phyloP scores from a whole-genome alignment of 352 stramenopile genomes.

The Phytophthora melonis region DNA sequence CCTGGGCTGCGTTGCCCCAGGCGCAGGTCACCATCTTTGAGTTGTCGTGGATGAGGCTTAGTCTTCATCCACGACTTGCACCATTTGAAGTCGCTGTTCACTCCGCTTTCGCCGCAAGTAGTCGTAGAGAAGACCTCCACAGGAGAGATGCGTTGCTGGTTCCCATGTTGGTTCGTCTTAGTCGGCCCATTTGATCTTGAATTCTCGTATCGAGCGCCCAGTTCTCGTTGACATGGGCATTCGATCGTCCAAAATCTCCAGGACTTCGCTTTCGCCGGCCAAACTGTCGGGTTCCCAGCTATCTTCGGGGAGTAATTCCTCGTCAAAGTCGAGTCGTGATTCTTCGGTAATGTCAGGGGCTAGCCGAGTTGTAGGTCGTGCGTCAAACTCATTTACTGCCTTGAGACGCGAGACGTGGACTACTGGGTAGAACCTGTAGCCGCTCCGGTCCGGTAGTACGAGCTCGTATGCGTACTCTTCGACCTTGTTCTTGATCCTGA shows the following conservation, averaged over 20 bases:
- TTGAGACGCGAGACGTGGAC: background rate
- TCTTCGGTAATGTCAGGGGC: background rate
- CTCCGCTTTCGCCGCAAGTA: background rate
- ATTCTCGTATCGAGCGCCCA: background rate
- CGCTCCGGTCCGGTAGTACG: background rate
- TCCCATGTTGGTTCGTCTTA: background rate
- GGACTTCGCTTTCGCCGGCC: background rate
- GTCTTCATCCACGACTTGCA: too few species aligned
- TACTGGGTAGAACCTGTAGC: background rate
- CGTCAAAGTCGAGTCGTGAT: background rate
- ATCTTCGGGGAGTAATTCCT: background rate
- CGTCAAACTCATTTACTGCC: background rate
- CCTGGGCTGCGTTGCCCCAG: too few species aligned
- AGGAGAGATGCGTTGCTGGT: too few species aligned
- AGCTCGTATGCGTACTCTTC: background rate
- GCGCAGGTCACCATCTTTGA: too few species aligned
- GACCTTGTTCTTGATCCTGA: too few species aligned
- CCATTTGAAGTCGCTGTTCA: too few species aligned
- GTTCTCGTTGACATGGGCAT: background rate
- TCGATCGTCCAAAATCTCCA: background rate
- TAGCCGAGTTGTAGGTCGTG: background rate
- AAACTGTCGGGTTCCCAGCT: background rate
- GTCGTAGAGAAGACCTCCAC: too few species aligned
- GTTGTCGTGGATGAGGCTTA: too few species aligned
- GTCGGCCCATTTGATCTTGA: background rate